Evolutionary conservation across 1,284 basidiomycete genomes (phyloP), one percentile per base, ranked within the genome.

Genomic region (Phlebopus sp.): DNA sequence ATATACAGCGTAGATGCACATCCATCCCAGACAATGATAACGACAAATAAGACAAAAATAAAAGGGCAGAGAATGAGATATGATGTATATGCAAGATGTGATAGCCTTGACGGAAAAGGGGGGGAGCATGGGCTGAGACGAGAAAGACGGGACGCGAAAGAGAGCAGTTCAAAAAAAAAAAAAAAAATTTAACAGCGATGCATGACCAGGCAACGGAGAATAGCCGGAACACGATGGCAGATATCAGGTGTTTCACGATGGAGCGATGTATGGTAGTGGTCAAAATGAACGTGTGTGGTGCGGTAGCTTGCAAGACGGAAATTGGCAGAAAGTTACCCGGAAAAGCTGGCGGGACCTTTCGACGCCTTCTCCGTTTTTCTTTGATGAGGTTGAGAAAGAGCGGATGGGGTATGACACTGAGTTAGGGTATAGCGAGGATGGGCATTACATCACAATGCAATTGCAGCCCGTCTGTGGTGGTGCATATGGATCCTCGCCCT

Each of bases 401-500:
- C 27, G 42, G 34, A 39, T 29, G 32, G 61, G 63, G 63, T 69
- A 65, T 65, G 64, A 46, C 50, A 52, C 50, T 53, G 44, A 50
- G 53, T 43, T 51, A 54, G 62, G 67, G 67, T 68, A 65, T 65
- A 60, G 44, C 37, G 51, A 50, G 37, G 36, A 41, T 21, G 49
- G 29, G 50, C 54, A 66, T 65, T 61, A 65, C 63, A 65, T 65
- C 52, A 65, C 63, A 31, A 65, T 49, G 45, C 63, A 64, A 56
- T 42, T 56, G 54, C 62, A 64, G 10, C 66, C 60, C 32, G 65
- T 56, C 56, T 62, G 62, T 48, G 55, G 83, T 50, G 87, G 86
- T 48, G 87, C 89, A 66, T 92, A 95, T 41, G 92, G 92, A 65
- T 95, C 92, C 64, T 94, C 90, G 54, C 80, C 79, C 71, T 92